Conservation (phyloP, 176 grass and related monocot genomes). For the Carex scoparia region DNA sequence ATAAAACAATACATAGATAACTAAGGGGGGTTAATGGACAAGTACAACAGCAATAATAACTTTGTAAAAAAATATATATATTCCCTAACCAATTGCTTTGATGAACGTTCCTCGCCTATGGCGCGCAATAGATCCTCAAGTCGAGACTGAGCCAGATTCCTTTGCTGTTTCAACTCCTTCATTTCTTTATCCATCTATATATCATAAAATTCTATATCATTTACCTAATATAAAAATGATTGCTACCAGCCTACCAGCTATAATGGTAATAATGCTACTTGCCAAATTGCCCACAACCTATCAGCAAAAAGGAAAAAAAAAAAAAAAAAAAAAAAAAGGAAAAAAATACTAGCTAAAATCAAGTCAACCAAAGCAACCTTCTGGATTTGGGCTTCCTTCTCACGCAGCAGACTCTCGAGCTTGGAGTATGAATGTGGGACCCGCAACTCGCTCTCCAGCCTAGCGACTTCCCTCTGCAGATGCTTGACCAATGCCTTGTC, state of each 20-base stretch:
- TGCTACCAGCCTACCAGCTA: background rate
- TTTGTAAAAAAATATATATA: background rate
- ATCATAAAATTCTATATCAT: constrained; percentile 23
- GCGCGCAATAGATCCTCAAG: constrained; percentile 58
- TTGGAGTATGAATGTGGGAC: constrained; percentile 51
- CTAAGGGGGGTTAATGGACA: background rate
- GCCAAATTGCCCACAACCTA: background rate
- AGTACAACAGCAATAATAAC: background rate
- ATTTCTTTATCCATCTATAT: constrained; percentile 95
- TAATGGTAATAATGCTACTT: background rate
- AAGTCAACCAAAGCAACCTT: constrained; percentile 45
- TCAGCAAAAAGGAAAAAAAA: background rate
- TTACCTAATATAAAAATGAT: constrained; percentile 9
- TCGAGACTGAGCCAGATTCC: constrained; percentile 68
- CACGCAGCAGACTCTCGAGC: constrained; percentile 61
- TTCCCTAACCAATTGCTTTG: constrained; percentile 43
- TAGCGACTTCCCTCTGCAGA: constrained; percentile 69
- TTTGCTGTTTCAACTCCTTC: constrained; percentile 70
- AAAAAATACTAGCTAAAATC: background rate
- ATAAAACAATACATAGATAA: background rate
- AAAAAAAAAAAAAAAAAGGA: background rate
- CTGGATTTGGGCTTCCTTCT: constrained; percentile 68
- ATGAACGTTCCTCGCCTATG: constrained; percentile 58
- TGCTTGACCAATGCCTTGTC: constrained; percentile 86
- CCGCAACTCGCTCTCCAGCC: constrained; percentile 71